Evolutionary conservation across 495 filamentous ascomycete genomes (phyloP), one percentile per base, ranked within the genome.

Genomic region (Aspergillus carlsbadensis): DNA sequence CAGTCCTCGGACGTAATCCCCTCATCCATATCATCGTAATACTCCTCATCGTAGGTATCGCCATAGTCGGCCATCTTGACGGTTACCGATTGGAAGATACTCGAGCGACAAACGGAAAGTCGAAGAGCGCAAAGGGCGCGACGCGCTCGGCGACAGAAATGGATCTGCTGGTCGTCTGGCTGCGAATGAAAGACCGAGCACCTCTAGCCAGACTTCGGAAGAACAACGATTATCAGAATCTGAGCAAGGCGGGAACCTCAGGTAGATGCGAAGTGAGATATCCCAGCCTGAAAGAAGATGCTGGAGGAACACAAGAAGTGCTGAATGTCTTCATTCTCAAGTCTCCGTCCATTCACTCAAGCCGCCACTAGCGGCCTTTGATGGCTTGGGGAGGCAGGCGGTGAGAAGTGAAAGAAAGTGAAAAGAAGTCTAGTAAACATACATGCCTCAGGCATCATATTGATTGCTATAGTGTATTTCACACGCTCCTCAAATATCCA

Each of bases 1-100:
- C 90, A 95, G 70, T 98, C 94, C 73, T 98, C 94, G 40, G 92
- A 90, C 35, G 77, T 84, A 56, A 85, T 80, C 42, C 81, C 78
- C 51, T 88, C 83, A 50, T 93, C 87, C 46, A 87, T 84, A 56
- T 84, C 87, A 57, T 85, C 80, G 52, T 81, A 80, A 56, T 77
- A 78, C 54, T 77, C 75, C 49, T 81, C 79, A 54, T 79, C 76
- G 57, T 80, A 80, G 7, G 64, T 57, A 49, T 81, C 76, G 36
- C 78, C 77, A 65, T 81, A 81, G 42, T 78, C 75, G 29, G 78
- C 80, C 81, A 84, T 84, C 40, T 54, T 78, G 62, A 46, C 59
- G 45, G 36, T 36, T 33, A 54, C 46, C 17, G 34, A 33, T 29
- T 41, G 26, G 47, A 45, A 31, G 43, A 52, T 43, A 43, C 53